Conservation (phyloP, 345 rosid species). For the Sonneratia alba region DNA sequence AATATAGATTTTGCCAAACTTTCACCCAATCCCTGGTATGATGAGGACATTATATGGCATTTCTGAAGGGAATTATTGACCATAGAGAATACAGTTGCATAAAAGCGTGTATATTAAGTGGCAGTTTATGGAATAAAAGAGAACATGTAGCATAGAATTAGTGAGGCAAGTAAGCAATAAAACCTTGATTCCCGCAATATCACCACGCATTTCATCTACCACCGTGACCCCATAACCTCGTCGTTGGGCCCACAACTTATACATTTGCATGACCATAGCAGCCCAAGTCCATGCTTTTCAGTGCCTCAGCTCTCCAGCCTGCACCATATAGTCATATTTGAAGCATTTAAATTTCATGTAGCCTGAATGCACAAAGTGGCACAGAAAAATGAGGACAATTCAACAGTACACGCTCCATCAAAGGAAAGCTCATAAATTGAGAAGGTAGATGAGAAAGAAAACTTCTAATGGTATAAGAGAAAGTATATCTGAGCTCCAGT, state of each 20-base stretch:
- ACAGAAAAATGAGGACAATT: neutral
- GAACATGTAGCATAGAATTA: neutral
- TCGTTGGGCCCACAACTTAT: conserved; percentile 68
- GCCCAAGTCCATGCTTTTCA: conserved; percentile 99
- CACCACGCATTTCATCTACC: conserved; percentile 88
- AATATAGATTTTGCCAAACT: neutral
- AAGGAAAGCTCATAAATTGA: too few species aligned
- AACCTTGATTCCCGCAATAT: conserved; percentile 95
- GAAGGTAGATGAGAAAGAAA: too few species aligned
- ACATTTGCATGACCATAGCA: conserved; percentile 91
- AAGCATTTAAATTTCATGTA: neutral
- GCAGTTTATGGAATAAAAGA: neutral
- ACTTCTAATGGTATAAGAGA: too few species aligned
- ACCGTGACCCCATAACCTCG: conserved; percentile 52
- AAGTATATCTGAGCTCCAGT: too few species aligned
- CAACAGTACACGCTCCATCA: too few species aligned
- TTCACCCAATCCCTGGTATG: neutral
- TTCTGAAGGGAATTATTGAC: neutral
- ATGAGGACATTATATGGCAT: neutral
- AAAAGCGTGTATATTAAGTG: neutral
- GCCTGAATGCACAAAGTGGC: neutral
- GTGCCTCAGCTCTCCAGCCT: conserved; percentile 98
- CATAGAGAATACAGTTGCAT: neutral
- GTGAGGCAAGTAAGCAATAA: conserved; percentile 15
- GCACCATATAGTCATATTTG: conserved; percentile 47